phyloP scores from a whole-genome alignment of 2,329 filamentous ascomycete genomes.

The Pseudocercospora crystallina region DNA sequence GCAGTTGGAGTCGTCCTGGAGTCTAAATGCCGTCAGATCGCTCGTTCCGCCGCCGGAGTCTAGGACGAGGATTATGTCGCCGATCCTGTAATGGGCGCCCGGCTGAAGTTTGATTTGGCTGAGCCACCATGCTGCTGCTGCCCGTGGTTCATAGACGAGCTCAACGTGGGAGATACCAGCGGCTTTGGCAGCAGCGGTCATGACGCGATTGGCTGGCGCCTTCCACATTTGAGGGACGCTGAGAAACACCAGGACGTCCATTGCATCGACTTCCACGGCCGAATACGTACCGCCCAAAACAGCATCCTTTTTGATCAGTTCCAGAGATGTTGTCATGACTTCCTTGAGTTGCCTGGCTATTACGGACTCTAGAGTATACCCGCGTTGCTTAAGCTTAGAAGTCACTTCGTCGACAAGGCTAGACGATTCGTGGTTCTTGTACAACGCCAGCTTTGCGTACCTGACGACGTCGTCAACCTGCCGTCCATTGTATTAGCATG shows the following conservation, averaged over 20 bases:
- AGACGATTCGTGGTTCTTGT: slow-evolving; percentile 10
- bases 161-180: slow-evolving; percentile 12
- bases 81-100: not conserved
- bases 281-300: no score
- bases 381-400: not conserved
- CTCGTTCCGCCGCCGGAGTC: slow-evolving; percentile 18
- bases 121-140: slow-evolving; percentile 13
- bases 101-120: not conserved
- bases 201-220: slow-evolving; percentile 3
- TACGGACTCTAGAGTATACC: no score
- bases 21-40: slow-evolving; percentile 9
- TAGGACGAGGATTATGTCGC: slow-evolving; percentile 6
- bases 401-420: not conserved
- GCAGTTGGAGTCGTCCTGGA: not conserved
- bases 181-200: slow-evolving; percentile 11
- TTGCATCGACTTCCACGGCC: not conserved
- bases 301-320: no score
- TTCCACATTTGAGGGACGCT: slow-evolving; percentile 19
- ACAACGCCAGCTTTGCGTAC: slow-evolving; percentile 12
- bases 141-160: slow-evolving; percentile 17
- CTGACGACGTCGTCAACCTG: slow-evolving; percentile 4
- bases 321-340: no score
- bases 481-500: no score
- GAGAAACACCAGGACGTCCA: slow-evolving; percentile 8
- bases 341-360: no score